A percentile compares a stretch with the other conserved stretches of the same genome.
phyloP scores from a whole-genome alignment of 768 basidiomycete genomes.

The Xerocomellus amylosporus region DNA sequence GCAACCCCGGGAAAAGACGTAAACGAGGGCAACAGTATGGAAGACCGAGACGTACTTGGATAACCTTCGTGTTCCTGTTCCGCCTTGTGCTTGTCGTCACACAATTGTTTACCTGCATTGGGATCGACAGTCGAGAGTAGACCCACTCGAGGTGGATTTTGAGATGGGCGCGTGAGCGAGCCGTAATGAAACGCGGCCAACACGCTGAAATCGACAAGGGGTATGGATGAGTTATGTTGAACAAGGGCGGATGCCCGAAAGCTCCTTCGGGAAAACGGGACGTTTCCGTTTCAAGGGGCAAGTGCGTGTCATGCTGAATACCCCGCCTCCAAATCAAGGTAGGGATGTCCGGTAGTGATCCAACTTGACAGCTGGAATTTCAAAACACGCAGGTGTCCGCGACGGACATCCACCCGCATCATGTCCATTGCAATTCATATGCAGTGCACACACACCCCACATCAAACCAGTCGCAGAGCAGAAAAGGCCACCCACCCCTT shows the following conservation, averaged over 20 bases:
- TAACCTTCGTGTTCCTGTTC: conserved; percentile 27
- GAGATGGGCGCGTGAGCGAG: conserved; percentile 63
- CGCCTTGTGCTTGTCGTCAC: conserved; percentile 36
- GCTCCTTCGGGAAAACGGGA: conserved; percentile 9
- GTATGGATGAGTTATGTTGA: neutral
- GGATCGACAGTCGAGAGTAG: conserved; percentile 66
- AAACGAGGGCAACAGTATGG: neutral
- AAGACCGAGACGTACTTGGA: conserved; percentile 23
- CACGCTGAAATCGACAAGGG: conserved; percentile 41
- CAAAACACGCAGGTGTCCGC: neutral
- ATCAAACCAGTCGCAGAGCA: neutral
- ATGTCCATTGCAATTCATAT: conserved; percentile 1
- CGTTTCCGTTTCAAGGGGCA: neutral
- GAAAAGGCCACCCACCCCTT: conserved; percentile 52
- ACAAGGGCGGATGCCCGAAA: conserved; percentile 11
- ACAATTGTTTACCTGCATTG: conserved; percentile 44
- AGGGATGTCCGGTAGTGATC: neutral
- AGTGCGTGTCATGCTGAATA: neutral
- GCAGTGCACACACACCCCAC: neutral
- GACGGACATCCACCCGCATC: neutral
- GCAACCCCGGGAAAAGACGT: neutral
- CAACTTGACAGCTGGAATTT: neutral
- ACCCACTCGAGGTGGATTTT: conserved; percentile 66
- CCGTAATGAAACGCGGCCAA: conserved; percentile 70
- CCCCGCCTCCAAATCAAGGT: conserved; percentile 1